phyloP scores from a whole-genome alignment of 148 eudicot species.

The Silene conica region DNA sequence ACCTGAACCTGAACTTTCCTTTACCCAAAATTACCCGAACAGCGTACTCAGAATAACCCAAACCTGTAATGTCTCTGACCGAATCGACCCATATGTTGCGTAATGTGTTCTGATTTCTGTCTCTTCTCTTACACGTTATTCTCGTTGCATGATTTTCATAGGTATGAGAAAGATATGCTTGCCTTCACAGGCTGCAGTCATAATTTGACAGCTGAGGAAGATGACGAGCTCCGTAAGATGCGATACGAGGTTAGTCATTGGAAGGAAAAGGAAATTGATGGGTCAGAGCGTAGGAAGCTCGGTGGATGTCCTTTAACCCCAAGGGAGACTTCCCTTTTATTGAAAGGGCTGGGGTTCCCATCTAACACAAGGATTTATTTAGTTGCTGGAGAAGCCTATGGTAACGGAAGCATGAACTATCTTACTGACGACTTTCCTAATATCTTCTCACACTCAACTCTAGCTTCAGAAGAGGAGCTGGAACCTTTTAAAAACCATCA shows the following conservation, averaged over 20 bases:
- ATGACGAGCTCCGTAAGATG: conserved; percentile 78
- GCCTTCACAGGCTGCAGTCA: conserved; percentile 98
- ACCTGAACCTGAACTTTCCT: too few relatives aligned
- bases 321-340: conserved; percentile 81
- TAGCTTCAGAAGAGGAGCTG: conserved; percentile 66
- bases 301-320: conserved; percentile 98
- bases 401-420: conserved; percentile 80
- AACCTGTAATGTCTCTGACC: not conserved
- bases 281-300: conserved; percentile 63
- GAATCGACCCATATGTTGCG: not conserved
- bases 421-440: conserved; percentile 64
- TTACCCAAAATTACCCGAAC: too few relatives aligned
- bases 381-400: conserved; percentile 97
- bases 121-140: not conserved
- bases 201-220: conserved; percentile 76
- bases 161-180: conserved; percentile 99
- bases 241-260: conserved; percentile 87
- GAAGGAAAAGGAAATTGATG: conserved; percentile 98
- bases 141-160: conserved; percentile 17
- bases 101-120: not conserved
- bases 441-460: conserved; percentile 77
- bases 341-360: conserved; percentile 72
- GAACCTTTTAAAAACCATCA: conserved; percentile 75
- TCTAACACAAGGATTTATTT: conserved; percentile 76
- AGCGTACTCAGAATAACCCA: not conserved